Conservation (phyloP, 139 green algal species). For the Deuterostichococcus epilithicus region DNA sequence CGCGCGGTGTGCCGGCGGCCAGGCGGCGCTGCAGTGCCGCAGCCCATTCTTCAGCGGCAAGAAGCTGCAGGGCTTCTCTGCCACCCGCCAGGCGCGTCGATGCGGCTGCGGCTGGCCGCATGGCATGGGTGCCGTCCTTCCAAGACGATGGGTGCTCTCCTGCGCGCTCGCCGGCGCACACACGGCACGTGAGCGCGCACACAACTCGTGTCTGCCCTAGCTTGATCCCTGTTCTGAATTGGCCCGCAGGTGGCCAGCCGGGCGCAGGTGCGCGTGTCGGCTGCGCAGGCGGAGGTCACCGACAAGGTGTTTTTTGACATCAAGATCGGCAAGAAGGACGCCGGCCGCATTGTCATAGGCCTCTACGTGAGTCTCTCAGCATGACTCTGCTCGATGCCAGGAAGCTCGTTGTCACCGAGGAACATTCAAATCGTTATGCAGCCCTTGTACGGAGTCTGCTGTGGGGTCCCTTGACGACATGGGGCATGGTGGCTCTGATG, state of each 20-base stretch:
- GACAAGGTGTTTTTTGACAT: conserved; percentile 87
- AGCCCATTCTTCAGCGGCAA: background rate
- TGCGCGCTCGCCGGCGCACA: too few relatives aligned
- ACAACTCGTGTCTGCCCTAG: too few relatives aligned
- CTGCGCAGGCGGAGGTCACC: conserved; percentile 20
- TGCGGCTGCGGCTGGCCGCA: too few relatives aligned
- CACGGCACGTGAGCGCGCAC: too few relatives aligned
- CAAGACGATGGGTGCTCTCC: too few relatives aligned
- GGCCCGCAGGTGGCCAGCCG: background rate
- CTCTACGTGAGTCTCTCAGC: conserved; percentile 68
- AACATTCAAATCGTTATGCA: background rate
- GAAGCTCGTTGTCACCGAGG: background rate
- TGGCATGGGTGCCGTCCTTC: too few relatives aligned
- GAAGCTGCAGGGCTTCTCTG: background rate
- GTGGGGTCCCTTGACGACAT: background rate
- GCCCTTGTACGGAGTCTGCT: background rate
- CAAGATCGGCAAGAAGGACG: conserved; percentile 54
- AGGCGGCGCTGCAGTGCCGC: background rate
- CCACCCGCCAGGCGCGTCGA: background rate
- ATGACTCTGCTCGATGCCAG: too few relatives aligned
- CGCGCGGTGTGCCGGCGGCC: background rate
- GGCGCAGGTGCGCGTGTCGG: background rate
- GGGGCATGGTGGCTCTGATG: background rate
- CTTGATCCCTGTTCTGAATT: too few relatives aligned
- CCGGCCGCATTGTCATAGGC: conserved; percentile 79